A percentile compares a stretch with the other conserved stretches of the same genome.
Conservation (phyloP, 2,329 filamentous ascomycete genomes). For the Neofusicoccum parvum region DNA sequence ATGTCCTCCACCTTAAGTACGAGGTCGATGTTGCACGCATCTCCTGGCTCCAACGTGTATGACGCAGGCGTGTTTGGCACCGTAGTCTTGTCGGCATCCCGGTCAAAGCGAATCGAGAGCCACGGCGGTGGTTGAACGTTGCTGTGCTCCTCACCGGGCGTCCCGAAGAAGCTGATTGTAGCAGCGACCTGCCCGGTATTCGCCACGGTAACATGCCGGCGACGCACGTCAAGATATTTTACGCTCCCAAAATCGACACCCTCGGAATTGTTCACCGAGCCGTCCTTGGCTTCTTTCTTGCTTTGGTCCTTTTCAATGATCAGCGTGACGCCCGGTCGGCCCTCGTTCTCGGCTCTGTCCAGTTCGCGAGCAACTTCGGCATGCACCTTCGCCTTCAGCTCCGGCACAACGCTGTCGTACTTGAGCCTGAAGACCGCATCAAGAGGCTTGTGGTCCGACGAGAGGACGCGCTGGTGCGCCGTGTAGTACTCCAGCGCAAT, state of each 20-base stretch:
- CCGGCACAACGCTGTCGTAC: constrained; percentile 83
- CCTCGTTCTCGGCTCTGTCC: constrained; percentile 90
- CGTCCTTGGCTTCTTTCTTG: constrained; percentile 34
- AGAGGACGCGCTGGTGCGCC: constrained; percentile 85
- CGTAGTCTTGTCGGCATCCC: constrained; percentile 45
- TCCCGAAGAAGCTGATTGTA: constrained; percentile 77
- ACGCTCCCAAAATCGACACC: constrained; percentile 80
- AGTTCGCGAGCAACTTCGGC: constrained; percentile 85
- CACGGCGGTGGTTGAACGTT: constrained; percentile 59
- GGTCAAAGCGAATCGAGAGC: constrained; percentile 69
- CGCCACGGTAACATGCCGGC: constrained; percentile 75
- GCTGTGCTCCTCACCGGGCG: constrained; percentile 56
- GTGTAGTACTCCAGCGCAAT: constrained; percentile 70
- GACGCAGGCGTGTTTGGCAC: constrained; percentile 35
- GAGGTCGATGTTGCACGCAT: constrained; percentile 72
- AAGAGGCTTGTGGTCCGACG: constrained; percentile 94
- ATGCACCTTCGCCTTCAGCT: constrained; percentile 80
- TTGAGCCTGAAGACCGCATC: constrained; percentile 79
- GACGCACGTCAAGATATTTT: constrained; percentile 66
- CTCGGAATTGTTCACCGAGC: constrained; percentile 46
- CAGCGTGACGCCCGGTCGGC: constrained; percentile 77
- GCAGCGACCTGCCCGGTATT: constrained; percentile 87
- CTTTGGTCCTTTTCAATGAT: constrained; percentile 64
- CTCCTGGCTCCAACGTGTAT: constrained; percentile 79
- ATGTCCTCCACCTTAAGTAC: constrained; percentile 67